Evolutionary conservation across 139 green algal species (phyloP).

Genomic region (Chlorella sp.): DNA sequence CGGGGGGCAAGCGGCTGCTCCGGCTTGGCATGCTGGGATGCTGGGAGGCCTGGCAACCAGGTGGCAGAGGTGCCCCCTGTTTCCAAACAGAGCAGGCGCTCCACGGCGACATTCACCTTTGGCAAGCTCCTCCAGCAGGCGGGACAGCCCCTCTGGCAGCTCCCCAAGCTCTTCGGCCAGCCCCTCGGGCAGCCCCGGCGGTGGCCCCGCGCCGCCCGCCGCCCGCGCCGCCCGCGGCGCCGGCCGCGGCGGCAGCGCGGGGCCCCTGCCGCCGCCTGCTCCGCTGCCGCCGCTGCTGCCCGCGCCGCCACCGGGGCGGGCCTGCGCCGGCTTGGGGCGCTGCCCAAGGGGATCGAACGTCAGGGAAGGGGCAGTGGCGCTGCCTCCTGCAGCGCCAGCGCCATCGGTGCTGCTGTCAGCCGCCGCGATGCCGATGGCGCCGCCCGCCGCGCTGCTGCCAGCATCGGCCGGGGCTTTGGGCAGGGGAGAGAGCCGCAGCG

Average conservation of each 20-base stretch:
- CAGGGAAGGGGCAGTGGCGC: too few species aligned
- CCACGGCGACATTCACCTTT: conserved; percentile 11
- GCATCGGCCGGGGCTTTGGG: neutral
- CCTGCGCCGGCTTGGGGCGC: too few species aligned
- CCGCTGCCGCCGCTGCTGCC: neutral
- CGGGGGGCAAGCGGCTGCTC: neutral
- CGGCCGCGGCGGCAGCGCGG: neutral
- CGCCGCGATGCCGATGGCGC: neutral
- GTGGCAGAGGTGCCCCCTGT: too few species aligned
- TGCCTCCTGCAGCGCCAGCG: neutral
- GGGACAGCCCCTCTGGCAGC: conserved; percentile 9
- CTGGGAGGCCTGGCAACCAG: neutral
- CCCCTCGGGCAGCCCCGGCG: neutral
- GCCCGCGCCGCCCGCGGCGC: neutral
- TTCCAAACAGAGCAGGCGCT: neutral
- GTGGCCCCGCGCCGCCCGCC: neutral
- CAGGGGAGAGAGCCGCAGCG: too few species aligned
- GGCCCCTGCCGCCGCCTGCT: neutral
- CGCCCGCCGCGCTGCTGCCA: neutral
- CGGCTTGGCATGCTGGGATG: neutral
- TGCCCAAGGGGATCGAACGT: too few species aligned
- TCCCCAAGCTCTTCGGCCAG: neutral
- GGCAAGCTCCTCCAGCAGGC: conserved; percentile 28
- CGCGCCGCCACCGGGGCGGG: neutral
- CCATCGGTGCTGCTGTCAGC: neutral